Base-by-base conservation (phyloP, 768 basidiomycete genomes). In the Boletus rubroflammeus region DNA sequence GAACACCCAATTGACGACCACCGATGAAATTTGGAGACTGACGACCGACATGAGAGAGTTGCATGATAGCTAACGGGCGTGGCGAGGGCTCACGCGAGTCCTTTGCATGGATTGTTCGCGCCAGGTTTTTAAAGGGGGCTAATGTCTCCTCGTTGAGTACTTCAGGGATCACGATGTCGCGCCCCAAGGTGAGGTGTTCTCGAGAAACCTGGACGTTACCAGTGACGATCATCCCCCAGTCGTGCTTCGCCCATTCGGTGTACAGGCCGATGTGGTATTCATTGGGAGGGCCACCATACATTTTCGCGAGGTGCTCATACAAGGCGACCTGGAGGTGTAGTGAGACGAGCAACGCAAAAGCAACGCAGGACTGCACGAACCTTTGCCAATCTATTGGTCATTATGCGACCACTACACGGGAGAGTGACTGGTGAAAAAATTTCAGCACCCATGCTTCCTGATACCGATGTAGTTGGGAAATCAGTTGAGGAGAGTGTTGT, bases 171-270 rank as follows among this genome's bases (percentile, higher is more conserved):
- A 82, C 68, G 8, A 90, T 72, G 63, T 93, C 91, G 34, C 86
- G 79, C 17, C 88, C 90, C 25, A 93, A 73, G 5, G 82, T 73
- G 3, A 93, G 74, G 64, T 93, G 91, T 1, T 75, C 67, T 0
- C 56, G 55, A 26, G 78, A 77, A 26, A 94, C 82, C 62, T 89
- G 87, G 5, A 91, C 79, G 59, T 94, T 94, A 4, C 95, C 95
- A 0, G 94, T 92, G 28, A 95, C 67, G 43, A 96, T 73, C 78
- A 97, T 90, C 0, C 92, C 95, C 91, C 91, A 98, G 44, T 78
- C 78, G 11, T 86, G 80, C 49, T 74, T 67, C 1, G 84, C 81
- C 93, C 94, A 98, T 60, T 75, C 73, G 0, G 79, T 69, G 65
- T 98, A 97, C 28, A 97, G 75, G 0, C 71, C 62, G 34, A 77